Conservation (phyloP, 192 early-diverging fungal genomes). For the Dissophora globulifera region DNA sequence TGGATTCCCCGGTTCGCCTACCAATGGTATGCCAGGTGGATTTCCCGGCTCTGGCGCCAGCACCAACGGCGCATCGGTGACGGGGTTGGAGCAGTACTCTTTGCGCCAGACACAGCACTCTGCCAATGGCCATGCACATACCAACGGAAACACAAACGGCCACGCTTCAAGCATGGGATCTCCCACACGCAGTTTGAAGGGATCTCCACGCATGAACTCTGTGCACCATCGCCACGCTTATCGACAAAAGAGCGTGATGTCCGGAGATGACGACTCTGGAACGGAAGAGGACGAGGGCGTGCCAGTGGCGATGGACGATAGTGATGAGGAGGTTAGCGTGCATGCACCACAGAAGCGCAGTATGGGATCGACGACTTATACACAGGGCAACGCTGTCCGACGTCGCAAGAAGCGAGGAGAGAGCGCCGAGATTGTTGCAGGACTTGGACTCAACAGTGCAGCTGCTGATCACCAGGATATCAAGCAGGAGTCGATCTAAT, state of each 20-base stretch:
- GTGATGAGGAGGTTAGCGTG: constrained; percentile 27
- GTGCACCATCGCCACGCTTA: constrained; percentile 34
- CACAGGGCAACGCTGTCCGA: constrained; percentile 45
- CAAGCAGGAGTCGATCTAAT: constrained; percentile 34
- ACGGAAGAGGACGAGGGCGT: constrained; percentile 26
- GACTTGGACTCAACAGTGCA: constrained; percentile 18
- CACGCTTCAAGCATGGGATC: constrained; percentile 15
- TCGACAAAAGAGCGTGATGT: constrained; percentile 41
- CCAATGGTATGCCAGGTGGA: constrained; percentile 36
- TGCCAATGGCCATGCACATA: constrained; percentile 2
- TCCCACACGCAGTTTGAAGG: constrained; percentile 35
- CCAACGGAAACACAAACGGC: constrained; percentile 18
- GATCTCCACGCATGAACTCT: constrained; percentile 22
- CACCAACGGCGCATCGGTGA: background rate
- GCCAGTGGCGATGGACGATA: constrained; percentile 32
- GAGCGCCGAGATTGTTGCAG: constrained; percentile 47
- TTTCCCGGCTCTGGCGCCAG: constrained; percentile 22
- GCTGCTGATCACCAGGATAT: constrained; percentile 6
- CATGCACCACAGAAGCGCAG: constrained; percentile 45
- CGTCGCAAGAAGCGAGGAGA: constrained; percentile 51
- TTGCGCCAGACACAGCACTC: constrained; percentile 35
- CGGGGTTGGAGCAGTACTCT: constrained; percentile 41
- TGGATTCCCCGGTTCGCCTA: constrained; percentile 26
- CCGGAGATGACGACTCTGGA: constrained; percentile 49
- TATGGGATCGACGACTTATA: constrained; percentile 43